These are phyloP conservation scores for Pythium aristosporum DNA, from an alignment of 352 stramenopile species.

Conservation along the genomic window DNA sequence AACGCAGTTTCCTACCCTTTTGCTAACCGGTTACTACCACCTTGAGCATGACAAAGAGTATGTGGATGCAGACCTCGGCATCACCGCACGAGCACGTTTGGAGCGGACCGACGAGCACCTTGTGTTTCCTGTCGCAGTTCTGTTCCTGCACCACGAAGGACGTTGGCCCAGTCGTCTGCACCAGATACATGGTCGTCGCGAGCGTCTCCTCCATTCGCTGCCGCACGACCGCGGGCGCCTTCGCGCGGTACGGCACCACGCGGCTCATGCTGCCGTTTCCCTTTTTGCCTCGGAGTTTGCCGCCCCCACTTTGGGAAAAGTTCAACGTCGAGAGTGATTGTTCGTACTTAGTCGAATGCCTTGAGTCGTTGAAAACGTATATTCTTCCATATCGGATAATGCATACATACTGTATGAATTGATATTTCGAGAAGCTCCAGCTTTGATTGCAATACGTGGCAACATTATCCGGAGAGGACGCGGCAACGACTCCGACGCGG, in stretches of 20 bases:
- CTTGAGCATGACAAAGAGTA: constrained; percentile 89
- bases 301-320: not conserved
- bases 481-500: not conserved
- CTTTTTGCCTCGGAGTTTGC: not conserved
- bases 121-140: constrained; percentile 67
- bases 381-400: not conserved
- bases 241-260: constrained; percentile 60
- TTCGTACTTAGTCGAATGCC: not conserved
- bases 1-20: not conserved
- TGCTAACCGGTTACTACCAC: constrained; percentile 16
- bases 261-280: constrained; percentile 46
- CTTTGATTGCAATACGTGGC: constrained; percentile 2
- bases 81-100: constrained; percentile 78
- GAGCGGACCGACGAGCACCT: constrained; percentile 70
- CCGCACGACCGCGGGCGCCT: constrained; percentile 44
- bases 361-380: too few relatives aligned
- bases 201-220: constrained; percentile 68
- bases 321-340: constrained; percentile 1
- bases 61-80: constrained; percentile 75
- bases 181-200: constrained; percentile 72
- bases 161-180: constrained; percentile 74
- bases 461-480: not conserved
- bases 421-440: constrained; percentile 15
- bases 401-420: not conserved
- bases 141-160: constrained; percentile 85